A percentile compares a stretch with the other conserved stretches of the same genome.
Evolutionary conservation across 805 yeast species (phyloP).

Genomic region (Metahyphopichia silvanorum): DNA sequence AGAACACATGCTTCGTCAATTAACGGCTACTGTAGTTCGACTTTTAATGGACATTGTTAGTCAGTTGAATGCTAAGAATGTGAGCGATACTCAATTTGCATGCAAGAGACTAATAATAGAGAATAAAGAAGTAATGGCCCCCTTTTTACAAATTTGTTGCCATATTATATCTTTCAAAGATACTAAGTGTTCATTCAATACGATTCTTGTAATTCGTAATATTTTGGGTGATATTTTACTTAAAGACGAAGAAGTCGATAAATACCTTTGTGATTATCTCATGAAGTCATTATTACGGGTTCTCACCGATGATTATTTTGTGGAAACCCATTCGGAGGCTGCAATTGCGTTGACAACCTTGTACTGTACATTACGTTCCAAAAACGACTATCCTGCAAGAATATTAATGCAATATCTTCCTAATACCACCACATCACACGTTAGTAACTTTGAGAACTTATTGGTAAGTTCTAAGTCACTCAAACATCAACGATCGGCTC

Average conservation of each 20-base stretch:
- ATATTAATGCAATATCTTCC: slow-evolving; percentile 54
- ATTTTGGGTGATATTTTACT: slow-evolving; percentile 66
- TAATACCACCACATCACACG: slow-evolving; percentile 51
- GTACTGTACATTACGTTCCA: slow-evolving; percentile 68
- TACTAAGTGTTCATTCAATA: slow-evolving; percentile 88
- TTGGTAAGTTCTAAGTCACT: slow-evolving; percentile 63
- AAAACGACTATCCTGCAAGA: slow-evolving; percentile 66
- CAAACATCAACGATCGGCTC: slow-evolving; percentile 76
- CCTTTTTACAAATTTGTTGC: slow-evolving; percentile 69
- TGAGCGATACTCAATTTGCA: slow-evolving; percentile 59
- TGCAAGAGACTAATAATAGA: slow-evolving; percentile 65
- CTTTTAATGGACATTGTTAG: slow-evolving; percentile 85
- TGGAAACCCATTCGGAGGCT: slow-evolving; percentile 87
- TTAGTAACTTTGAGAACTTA: slow-evolving; percentile 61
- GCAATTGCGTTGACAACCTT: slow-evolving; percentile 83
- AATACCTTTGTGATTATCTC: slow-evolving; percentile 59
- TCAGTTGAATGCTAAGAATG: slow-evolving; percentile 56
- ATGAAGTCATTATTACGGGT: slow-evolving; percentile 68
- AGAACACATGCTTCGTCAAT: slow-evolving; percentile 87
- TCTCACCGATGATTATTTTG: slow-evolving; percentile 69
- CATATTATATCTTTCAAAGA: slow-evolving; percentile 82
- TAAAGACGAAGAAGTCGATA: slow-evolving; percentile 73
- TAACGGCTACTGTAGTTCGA: slow-evolving; percentile 88
- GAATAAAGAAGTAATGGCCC: slow-evolving; percentile 67
- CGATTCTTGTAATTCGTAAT: slow-evolving; percentile 75